A percentile compares a stretch with the other conserved stretches of the same genome.
phyloP scores from a whole-genome alignment of 2,329 filamentous ascomycete genomes.

The Alternaria viburni region DNA sequence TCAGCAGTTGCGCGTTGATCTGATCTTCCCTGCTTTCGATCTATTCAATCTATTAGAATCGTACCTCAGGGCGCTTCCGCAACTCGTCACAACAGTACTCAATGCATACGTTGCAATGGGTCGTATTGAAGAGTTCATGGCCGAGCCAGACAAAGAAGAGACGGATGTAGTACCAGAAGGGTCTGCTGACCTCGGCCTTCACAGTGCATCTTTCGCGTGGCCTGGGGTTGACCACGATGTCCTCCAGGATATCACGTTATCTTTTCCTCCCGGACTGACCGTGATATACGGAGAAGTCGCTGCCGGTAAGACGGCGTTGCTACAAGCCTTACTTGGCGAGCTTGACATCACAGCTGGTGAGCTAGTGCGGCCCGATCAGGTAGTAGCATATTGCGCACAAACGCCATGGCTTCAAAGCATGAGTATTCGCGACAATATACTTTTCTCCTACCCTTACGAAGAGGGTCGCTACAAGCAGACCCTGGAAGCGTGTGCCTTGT shows the following conservation, averaged over 20 bases:
- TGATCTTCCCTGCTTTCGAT: conserved; percentile 86
- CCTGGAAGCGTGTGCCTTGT: conserved; percentile 67
- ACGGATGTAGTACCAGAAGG: conserved; percentile 48
- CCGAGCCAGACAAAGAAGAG: conserved; percentile 76
- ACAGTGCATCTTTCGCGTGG: conserved; percentile 77
- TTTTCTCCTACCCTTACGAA: conserved; percentile 71
- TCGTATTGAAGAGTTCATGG: conserved; percentile 86
- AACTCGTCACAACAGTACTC: conserved; percentile 75
- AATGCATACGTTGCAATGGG: conserved; percentile 84
- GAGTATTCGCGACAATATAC: conserved; percentile 72
- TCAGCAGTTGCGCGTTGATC: conserved; percentile 73
- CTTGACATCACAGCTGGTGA: conserved; percentile 61
- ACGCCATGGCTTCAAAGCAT: conserved; percentile 73
- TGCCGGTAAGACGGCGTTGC: conserved; percentile 66
- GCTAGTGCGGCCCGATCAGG: conserved; percentile 60
- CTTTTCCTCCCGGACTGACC: conserved; percentile 63
- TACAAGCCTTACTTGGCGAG: conserved; percentile 66
- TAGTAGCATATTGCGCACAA: conserved; percentile 69
- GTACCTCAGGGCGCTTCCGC: conserved; percentile 76
- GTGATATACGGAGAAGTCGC: conserved; percentile 70
- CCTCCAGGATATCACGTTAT: conserved; percentile 60
- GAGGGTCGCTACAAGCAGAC: conserved; percentile 72
- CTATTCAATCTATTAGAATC: conserved; percentile 78
- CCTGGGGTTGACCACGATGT: conserved; percentile 68
- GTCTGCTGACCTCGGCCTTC: conserved; percentile 56